phyloP scores from a whole-genome alignment of 257 asterid genomes.

The Avicennia marina region DNA sequence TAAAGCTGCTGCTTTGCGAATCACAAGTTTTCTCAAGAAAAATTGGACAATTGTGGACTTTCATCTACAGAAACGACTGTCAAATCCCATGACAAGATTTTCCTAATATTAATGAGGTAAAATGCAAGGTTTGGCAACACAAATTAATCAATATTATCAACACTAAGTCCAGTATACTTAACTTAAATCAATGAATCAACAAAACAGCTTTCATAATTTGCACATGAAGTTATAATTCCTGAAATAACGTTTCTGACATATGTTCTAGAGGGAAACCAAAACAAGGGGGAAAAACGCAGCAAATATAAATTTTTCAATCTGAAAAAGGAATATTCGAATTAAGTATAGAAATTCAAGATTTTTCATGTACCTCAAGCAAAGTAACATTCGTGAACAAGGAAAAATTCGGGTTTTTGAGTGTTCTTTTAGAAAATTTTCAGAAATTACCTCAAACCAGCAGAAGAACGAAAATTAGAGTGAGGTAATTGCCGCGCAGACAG shows the following conservation, averaged over 20 bases:
- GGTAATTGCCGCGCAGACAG: conserved; percentile 28
- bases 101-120: neutral
- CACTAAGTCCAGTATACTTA: too few relatives aligned
- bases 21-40: neutral
- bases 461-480: conserved; percentile 25
- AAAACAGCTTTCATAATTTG: too few relatives aligned
- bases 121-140: conserved; percentile 1
- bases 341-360: neutral
- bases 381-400: neutral
- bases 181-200: too few relatives aligned
- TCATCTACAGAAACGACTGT: neutral
- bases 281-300: too few relatives aligned
- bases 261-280: neutral
- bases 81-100: neutral
- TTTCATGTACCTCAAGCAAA: neutral
- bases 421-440: neutral
- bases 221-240: neutral
- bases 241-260: conserved; percentile 3
- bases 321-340: neutral
- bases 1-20: too few relatives aligned
- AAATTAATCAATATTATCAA: neutral
- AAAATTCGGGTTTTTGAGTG: neutral
- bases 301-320: neutral
- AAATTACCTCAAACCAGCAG: conserved; percentile 39
- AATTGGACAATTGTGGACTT: neutral